Evolutionary conservation across 192 early-diverging fungal species (phyloP), one percentile per base, ranked within the genome.

Genomic region (Geranomyces michiganensis): DNA sequence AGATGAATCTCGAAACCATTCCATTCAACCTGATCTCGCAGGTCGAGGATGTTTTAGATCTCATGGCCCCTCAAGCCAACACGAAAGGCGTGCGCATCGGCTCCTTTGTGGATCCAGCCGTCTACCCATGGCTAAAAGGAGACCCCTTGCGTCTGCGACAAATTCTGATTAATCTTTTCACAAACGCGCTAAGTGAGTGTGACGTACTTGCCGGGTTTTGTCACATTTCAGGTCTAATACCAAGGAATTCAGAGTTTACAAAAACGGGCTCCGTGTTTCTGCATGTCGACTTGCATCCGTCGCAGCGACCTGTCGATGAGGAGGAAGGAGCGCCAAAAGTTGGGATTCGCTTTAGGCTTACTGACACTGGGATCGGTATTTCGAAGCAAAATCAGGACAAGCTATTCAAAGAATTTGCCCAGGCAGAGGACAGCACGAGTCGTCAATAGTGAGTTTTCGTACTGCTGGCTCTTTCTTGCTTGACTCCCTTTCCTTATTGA

Each of bases 321-420:
- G 55, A 60, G 58, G 67, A 61, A 48, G 56, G 73, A 61, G 74
- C 72, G 61, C 79, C 79, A 31, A 66, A 77, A 22, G 78, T 90
- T n/a, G 76, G 78, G 31, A 74, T 94, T 13, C 81, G 88, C 48
- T 84, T 94, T 53, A 84, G 82, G 61, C 90, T 95, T 43, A 79
- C 77, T 17, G 93, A 95, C 59, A 92, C 91, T 3, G 93, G 93
- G 33, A 95, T 95, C 44, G 93, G 93, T 27, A 93, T 95, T 65
- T 81, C 89, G 49, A 85, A 85, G 56, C 92, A 92, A 46, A 93
- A 92, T 67, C 82, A 90, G 48, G 74, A 83, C 36, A 80, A 91
- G 22, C 86, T 93, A 21, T 95, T 95, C 73, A 88, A 92, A 36
- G 89, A 89, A 27, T 95, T 93, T 78, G 82, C 89, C 51, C 93